Percentiles rank a stretch among this genome's conserved stretches.
Evolutionary conservation across 345 rosid species (phyloP).

Genomic region (Salix suchowensis): DNA sequence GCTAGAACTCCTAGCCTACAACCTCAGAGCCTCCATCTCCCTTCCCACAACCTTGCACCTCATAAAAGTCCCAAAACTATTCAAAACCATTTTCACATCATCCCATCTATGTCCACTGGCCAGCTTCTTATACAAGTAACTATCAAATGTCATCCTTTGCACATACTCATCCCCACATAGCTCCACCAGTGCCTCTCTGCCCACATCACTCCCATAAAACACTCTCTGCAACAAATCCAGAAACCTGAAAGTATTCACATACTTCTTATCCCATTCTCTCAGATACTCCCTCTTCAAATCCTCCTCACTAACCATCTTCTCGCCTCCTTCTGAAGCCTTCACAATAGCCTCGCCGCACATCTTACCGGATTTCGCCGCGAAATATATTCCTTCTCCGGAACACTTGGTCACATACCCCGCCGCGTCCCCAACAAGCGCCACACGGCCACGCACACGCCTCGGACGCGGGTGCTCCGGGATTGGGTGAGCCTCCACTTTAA

Average conservation of each 20-base stretch:
- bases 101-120: conserved; percentile 39
- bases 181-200: conserved; percentile 69
- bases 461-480: conserved; percentile 71
- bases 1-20: not conserved
- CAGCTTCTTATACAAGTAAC: conserved; percentile 61
- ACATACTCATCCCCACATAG: conserved; percentile 61
- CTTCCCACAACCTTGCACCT: conserved; percentile 41
- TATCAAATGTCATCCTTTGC: conserved; percentile 65
- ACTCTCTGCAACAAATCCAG: conserved; percentile 54
- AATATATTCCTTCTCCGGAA: conserved; percentile 67
- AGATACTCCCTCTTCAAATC: conserved; percentile 61
- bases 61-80: conserved; percentile 39
- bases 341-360: conserved; percentile 65
- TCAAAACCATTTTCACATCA: conserved; percentile 42
- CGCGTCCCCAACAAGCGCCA: conserved; percentile 64
- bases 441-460: conserved; percentile 44
- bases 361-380: conserved; percentile 66
- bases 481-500: conserved; percentile 73
- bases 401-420: conserved; percentile 66
- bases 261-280: conserved; percentile 48
- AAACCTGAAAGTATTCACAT: conserved; percentile 39
- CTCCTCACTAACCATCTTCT: conserved; percentile 33
- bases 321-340: conserved; percentile 53
- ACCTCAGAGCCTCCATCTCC: conserved; percentile 28
- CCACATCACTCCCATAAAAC: conserved; percentile 40